Evolutionary conservation across 108 stramenopile genomes (phyloP).

Genomic region (Nitzschia sp.): DNA sequence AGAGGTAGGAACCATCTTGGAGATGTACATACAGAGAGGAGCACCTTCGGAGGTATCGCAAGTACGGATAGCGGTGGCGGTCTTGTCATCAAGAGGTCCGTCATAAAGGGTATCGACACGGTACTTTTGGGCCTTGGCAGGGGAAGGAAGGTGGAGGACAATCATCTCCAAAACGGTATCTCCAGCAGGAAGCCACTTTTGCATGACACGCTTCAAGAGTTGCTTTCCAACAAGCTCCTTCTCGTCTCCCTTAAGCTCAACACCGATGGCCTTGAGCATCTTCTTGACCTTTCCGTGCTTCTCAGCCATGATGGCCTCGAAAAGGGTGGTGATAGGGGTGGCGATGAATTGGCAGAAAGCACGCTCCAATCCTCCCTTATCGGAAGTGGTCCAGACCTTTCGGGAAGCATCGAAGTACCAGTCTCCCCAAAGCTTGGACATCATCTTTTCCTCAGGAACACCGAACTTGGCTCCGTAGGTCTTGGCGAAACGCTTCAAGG

Average conservation of each 20-base stretch:
- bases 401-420: constrained; percentile 93
- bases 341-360: constrained; percentile 99
- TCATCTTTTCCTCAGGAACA: constrained; percentile 97
- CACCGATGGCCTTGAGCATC: constrained; percentile 98
- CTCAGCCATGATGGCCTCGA: constrained; percentile 98
- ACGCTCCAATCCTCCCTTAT: constrained; percentile 94
- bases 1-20: constrained; percentile 99
- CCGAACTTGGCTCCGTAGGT: constrained; percentile 99
- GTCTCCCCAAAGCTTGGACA: constrained; percentile 99
- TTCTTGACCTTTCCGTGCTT: constrained; percentile 98
- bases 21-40: constrained; percentile 99
- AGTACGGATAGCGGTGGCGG: constrained; percentile 95
- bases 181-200: constrained; percentile 99
- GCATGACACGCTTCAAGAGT: constrained; percentile 99
- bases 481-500: constrained; percentile 97
- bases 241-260: constrained; percentile 94
- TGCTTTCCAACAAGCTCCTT: constrained; percentile 97
- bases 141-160: constrained; percentile 99
- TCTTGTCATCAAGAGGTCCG: constrained; percentile 97
- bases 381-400: constrained; percentile 90
- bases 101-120: constrained; percentile 98
- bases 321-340: constrained; percentile 97
- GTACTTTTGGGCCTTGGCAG: constrained; percentile 93
- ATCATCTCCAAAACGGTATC: constrained; percentile 99
- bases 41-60: constrained; percentile 95